A percentile compares a stretch with the other conserved stretches of the same genome.
These are phyloP conservation scores for Penicillium occitanis DNA, from an alignment of 2,329 filamentous ascomycete genomes.

Conservation along the genomic window DNA sequence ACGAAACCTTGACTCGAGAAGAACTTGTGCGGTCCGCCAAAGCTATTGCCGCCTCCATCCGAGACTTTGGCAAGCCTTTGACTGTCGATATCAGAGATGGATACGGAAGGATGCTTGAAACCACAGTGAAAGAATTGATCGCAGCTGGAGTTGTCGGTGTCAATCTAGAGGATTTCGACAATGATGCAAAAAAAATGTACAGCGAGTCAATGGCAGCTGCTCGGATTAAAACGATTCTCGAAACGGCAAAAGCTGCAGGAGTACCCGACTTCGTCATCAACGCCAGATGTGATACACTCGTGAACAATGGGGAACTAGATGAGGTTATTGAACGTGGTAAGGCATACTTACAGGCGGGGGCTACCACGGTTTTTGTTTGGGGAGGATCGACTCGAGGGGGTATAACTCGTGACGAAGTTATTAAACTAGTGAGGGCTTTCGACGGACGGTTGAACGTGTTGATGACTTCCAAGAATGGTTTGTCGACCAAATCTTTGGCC, in stretches of 20 bases:
- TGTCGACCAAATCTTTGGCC: constrained; percentile 49
- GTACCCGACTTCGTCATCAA: constrained; percentile 59
- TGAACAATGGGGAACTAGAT: constrained; percentile 43
- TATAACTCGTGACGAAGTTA: constrained; percentile 49
- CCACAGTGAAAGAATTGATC: constrained; percentile 50
- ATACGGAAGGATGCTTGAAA: constrained; percentile 51
- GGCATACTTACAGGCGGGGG: constrained; percentile 59
- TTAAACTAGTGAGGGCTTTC: constrained; percentile 50
- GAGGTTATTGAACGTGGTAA: constrained; percentile 57
- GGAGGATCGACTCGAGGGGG: constrained; percentile 49
- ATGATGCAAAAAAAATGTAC: constrained; percentile 32
- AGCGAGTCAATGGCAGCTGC: not conserved
- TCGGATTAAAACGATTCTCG: constrained; percentile 33
- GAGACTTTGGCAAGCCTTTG: constrained; percentile 45
- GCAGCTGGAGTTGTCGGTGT: constrained; percentile 55
- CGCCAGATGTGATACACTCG: constrained; percentile 56
- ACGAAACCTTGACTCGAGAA: constrained; percentile 52
- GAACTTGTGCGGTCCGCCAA: constrained; percentile 53
- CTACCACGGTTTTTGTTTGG: constrained; percentile 62
- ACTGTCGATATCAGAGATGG: constrained; percentile 63
- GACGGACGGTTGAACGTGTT: constrained; percentile 53
- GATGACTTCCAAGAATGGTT: constrained; percentile 35
- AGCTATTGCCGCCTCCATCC: constrained; percentile 47
- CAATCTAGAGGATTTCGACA: constrained; percentile 59
- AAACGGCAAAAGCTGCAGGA: constrained; percentile 47